These are phyloP conservation scores for Adansonia madagascariensis DNA, from an alignment of 441 rosid species.

Conservation along the genomic window DNA sequence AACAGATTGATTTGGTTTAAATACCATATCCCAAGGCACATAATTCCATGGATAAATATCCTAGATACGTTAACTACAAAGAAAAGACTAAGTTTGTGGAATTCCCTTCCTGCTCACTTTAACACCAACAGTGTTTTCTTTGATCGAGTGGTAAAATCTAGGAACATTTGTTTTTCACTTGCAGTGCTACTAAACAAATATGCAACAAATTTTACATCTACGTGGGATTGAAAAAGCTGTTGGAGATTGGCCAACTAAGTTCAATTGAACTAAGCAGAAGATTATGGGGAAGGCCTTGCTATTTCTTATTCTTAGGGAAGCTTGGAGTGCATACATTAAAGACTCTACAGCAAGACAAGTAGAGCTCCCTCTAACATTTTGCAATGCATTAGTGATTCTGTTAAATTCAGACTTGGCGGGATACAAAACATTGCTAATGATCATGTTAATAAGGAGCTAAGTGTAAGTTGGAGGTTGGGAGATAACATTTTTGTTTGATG, in stretches of 20 bases:
- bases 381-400: background rate
- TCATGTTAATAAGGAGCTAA: background rate
- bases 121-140: background rate
- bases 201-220: background rate
- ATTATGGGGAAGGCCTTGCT: background rate
- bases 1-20: background rate
- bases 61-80: background rate
- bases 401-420: background rate
- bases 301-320: background rate
- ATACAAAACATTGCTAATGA: background rate
- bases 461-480: background rate
- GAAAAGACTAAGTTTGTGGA: background rate
- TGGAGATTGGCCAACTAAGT: background rate
- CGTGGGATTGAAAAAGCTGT: background rate
- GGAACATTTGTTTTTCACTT: background rate
- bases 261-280: background rate
- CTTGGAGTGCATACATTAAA: background rate
- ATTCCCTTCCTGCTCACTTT: background rate
- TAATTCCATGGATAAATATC: background rate
- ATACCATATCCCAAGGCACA: background rate
- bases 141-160: background rate
- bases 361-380: background rate
- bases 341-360: background rate
- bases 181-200: background rate
- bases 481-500: background rate